phyloP scores from a whole-genome alignment of 2,329 filamentous ascomycete genomes.

The Colletotrichum echinochloae region DNA sequence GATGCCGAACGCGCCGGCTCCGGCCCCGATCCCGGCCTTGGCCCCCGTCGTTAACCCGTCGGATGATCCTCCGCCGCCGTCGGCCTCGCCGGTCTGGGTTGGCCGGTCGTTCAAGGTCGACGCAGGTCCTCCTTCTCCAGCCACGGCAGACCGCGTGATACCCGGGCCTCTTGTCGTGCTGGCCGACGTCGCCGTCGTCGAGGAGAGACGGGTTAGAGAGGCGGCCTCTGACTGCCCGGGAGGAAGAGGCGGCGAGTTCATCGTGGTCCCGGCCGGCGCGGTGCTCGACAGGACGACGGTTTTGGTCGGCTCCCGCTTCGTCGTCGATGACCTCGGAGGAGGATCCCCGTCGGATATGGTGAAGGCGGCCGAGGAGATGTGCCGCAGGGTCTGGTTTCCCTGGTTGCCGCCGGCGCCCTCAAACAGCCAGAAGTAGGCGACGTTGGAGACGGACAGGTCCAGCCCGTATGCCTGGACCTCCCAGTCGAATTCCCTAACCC shows the following conservation, averaged over 20 bases:
- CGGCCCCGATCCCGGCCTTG: constrained; percentile 21
- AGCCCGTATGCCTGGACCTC: constrained; percentile 37
- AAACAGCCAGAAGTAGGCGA: constrained; percentile 44
- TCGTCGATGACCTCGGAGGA: neutral
- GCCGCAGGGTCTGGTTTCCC: constrained; percentile 8
- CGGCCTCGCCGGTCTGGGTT: neutral
- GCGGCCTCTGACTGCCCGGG: neutral
- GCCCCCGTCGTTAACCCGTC: neutral
- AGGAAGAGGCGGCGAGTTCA: neutral
- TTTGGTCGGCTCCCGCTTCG: neutral
- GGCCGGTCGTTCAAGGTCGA: neutral
- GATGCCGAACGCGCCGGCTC: neutral
- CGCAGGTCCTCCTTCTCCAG: neutral
- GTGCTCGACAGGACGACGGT: neutral
- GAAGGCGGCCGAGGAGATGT: constrained; percentile 36
- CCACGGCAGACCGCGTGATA: neutral
- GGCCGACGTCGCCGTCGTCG: too few species aligned
- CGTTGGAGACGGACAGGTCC: constrained; percentile 36
- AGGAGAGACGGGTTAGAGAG: neutral
- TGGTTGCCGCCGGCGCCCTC: constrained; percentile 36
- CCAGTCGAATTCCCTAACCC: constrained; percentile 39
- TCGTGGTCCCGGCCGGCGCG: neutral
- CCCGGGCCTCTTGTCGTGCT: neutral
- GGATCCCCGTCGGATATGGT: constrained; percentile 42
- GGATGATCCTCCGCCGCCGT: neutral